These are phyloP conservation scores for Clonostachys rosea DNA, from an alignment of 2,329 filamentous ascomycete genomes.

Conservation along the genomic window DNA sequence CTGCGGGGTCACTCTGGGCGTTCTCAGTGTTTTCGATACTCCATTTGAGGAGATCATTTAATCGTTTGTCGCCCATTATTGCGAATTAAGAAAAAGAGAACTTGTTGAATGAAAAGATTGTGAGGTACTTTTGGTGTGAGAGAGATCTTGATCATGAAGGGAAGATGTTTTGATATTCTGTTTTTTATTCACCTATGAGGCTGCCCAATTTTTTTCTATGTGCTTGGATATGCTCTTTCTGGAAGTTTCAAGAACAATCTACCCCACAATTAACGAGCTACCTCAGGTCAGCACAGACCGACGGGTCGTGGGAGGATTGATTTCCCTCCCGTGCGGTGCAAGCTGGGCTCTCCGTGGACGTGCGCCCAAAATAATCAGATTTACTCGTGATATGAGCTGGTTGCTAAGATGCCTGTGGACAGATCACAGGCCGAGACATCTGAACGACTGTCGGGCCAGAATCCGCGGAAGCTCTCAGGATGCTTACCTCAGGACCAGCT, in stretches of 20 bases:
- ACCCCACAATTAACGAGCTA: constrained; percentile 6
- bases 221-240: constrained; percentile 24
- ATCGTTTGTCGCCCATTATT: constrained; percentile 45
- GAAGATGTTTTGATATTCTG: constrained; percentile 1
- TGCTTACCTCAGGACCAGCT: no score
- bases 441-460: no score
- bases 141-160: not conserved
- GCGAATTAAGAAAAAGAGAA: not conserved
- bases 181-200: not conserved
- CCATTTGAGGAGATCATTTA: constrained; percentile 81
- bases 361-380: no score
- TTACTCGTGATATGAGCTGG: no score
- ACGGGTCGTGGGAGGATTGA: constrained; percentile 1
- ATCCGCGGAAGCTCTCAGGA: no score
- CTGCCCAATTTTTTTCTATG: constrained; percentile 1
- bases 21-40: constrained; percentile 46
- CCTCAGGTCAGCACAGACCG: no score
- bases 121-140: not conserved
- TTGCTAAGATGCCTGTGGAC: no score
- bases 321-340: constrained; percentile 1
- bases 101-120: not conserved
- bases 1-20: constrained; percentile 16
- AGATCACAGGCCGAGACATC: no score
- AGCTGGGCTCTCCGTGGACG: not conserved
- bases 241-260: constrained; percentile 33